Percentiles rank a stretch among this genome's conserved stretches.
Evolutionary conservation across 352 stramenopile genomes (phyloP).

Genomic region (Globisporangium alternatum): DNA sequence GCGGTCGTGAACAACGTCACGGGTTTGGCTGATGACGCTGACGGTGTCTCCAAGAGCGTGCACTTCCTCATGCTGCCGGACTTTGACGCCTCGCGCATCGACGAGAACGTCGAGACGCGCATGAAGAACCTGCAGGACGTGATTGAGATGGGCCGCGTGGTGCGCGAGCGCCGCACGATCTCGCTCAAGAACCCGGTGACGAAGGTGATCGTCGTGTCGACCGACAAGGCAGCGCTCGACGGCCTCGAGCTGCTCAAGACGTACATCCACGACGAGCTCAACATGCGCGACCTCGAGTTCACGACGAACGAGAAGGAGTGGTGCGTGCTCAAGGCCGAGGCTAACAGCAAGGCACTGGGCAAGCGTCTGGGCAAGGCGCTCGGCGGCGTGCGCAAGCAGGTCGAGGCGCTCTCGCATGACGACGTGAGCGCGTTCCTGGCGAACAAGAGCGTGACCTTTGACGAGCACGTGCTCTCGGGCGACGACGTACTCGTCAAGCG

Average conservation of each 20-base stretch:
- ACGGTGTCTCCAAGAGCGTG: slow-evolving; percentile 92
- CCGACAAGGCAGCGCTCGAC: slow-evolving; percentile 73
- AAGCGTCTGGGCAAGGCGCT: slow-evolving; percentile 97
- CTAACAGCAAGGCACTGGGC: slow-evolving; percentile 93
- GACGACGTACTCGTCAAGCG: slow-evolving; percentile 94
- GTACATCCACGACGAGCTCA: slow-evolving; percentile 98
- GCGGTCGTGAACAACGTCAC: slow-evolving; percentile 59
- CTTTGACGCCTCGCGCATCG: slow-evolving; percentile 91
- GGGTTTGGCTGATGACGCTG: slow-evolving; percentile 78
- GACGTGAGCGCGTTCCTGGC: slow-evolving; percentile 63
- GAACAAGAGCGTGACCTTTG: slow-evolving; percentile 82
- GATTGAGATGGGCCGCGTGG: slow-evolving; percentile 96
- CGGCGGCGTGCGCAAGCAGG: slow-evolving; percentile 86
- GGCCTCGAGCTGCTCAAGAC: slow-evolving; percentile 78
- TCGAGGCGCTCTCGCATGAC: slow-evolving; percentile 70
- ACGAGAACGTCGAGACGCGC: slow-evolving; percentile 90
- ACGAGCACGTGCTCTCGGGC: slow-evolving; percentile 69
- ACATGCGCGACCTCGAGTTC: slow-evolving; percentile 93
- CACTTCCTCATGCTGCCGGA: slow-evolving; percentile 96
- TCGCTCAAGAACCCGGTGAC: slow-evolving; percentile 97
- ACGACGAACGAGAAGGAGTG: slow-evolving; percentile 86
- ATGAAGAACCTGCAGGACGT: slow-evolving; percentile 96
- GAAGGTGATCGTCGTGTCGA: slow-evolving; percentile 94
- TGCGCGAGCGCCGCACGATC: slow-evolving; percentile 96
- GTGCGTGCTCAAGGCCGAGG: slow-evolving; percentile 93